Percentiles rank a stretch among this genome's conserved stretches.
Conservation (phyloP, 2,329 filamentous ascomycete species). For the Monascus ruber region DNA sequence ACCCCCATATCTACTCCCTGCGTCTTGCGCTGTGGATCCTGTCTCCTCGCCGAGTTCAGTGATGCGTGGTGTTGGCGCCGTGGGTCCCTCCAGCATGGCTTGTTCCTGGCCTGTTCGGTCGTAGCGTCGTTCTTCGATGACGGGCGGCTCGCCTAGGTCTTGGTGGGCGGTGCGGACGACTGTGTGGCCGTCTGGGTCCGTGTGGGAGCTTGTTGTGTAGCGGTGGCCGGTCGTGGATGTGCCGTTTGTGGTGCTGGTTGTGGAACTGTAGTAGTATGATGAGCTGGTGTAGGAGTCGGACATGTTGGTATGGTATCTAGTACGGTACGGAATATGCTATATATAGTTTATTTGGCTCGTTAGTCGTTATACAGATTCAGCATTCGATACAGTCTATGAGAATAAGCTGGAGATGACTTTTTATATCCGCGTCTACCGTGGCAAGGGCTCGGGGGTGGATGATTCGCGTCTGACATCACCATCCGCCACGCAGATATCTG, state of each 20-base stretch:
- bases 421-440: no score
- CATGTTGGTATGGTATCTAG: slow-evolving; percentile 6
- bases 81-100: slow-evolving; percentile 6
- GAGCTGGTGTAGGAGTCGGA: slow-evolving; percentile 19
- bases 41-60: slow-evolving; percentile 16
- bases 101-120: slow-evolving; percentile 22
- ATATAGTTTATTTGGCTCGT: no score
- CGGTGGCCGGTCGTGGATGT: slow-evolving; percentile 19
- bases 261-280: slow-evolving; percentile 23
- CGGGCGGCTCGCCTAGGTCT: slow-evolving; percentile 21
- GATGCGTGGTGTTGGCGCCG: slow-evolving; percentile 16
- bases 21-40: slow-evolving; percentile 4
- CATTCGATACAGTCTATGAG: no score
- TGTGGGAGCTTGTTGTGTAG: slow-evolving; percentile 21
- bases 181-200: slow-evolving; percentile 20
- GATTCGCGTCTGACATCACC: no score
- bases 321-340: no score
- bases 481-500: no score
- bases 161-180: slow-evolving; percentile 23
- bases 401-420: no score
- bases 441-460: no score
- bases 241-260: slow-evolving; percentile 15
- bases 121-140: slow-evolving; percentile 23
- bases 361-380: no score
- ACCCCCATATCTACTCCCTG: slow-evolving; percentile 3